Evolutionary conservation across 2,329 filamentous ascomycete genomes (phyloP).

Genomic region (Acrodontium crateriforme): DNA sequence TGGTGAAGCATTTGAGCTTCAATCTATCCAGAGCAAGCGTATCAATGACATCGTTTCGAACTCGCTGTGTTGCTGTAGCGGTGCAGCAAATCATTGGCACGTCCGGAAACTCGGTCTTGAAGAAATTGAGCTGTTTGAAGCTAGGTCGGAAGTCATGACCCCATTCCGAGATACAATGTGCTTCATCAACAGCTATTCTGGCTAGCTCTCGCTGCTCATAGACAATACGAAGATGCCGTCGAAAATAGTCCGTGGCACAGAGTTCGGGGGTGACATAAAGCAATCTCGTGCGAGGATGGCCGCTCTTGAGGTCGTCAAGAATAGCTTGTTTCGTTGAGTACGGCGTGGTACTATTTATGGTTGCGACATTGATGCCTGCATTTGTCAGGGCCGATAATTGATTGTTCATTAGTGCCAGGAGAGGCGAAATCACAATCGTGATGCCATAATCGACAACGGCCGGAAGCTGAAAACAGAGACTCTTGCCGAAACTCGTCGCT

Average conservation of each 20-base stretch:
- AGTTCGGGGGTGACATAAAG: slow-evolving; percentile 91
- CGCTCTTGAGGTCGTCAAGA: slow-evolving; percentile 69
- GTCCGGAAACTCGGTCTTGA: slow-evolving; percentile 65
- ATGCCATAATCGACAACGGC: slow-evolving; percentile 80
- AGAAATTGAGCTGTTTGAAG: slow-evolving; percentile 78
- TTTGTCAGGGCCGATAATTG: slow-evolving; percentile 70
- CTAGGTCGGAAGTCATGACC: slow-evolving; percentile 92
- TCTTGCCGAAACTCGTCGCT: slow-evolving; percentile 82
- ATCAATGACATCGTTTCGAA: slow-evolving; percentile 68
- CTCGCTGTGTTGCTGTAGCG: slow-evolving; percentile 71
- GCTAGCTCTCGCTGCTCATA: slow-evolving; percentile 73
- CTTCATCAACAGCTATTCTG: slow-evolving; percentile 81
- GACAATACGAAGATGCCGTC: slow-evolving; percentile 57
- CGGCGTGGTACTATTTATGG: slow-evolving; percentile 73
- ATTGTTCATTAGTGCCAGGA: slow-evolving; percentile 88
- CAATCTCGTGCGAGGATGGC: slow-evolving; percentile 68
- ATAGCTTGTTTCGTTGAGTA: slow-evolving; percentile 52
- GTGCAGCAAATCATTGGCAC: slow-evolving; percentile 89
- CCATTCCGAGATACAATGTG: slow-evolving; percentile 96
- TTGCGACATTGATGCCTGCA: slow-evolving; percentile 65
- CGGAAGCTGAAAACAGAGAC: slow-evolving; percentile 81
- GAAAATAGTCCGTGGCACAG: slow-evolving; percentile 65
- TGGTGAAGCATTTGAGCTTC: slow-evolving; percentile 60
- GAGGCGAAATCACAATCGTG: slow-evolving; percentile 78
- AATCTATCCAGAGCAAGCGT: slow-evolving; percentile 54